A percentile compares a stretch with the other conserved stretches of the same genome.
Conservation (phyloP, 78 protist genomes). For the Salpingoeca rosetta region DNA sequence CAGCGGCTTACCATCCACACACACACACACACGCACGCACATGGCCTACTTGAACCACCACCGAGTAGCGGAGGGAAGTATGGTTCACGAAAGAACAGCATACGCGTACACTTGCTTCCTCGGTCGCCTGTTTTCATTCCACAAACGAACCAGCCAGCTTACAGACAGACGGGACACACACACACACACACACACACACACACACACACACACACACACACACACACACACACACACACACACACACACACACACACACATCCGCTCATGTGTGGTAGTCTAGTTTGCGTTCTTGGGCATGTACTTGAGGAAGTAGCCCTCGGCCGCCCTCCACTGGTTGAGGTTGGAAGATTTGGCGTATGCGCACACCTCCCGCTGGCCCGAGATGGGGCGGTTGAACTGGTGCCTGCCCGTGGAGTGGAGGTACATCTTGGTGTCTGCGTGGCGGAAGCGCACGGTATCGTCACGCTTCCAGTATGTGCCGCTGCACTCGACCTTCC, state of each 20-base stretch:
- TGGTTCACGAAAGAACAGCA: too few relatives aligned
- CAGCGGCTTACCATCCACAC: too few relatives aligned
- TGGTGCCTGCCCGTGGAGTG: background rate
- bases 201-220: background rate
- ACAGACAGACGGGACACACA: background rate
- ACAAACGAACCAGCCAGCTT: background rate
- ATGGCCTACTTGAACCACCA: too few relatives aligned
- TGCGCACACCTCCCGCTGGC: background rate
- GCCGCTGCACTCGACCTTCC: slow-evolving; percentile 7
- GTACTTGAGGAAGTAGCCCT: background rate
- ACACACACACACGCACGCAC: too few relatives aligned
- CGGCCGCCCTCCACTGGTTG: background rate
- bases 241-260: background rate
- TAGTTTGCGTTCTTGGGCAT: background rate
- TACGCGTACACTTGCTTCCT: too few relatives aligned
- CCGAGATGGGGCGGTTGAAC: background rate
- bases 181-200: background rate
- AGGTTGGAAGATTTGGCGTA: background rate
- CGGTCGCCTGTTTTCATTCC: too few relatives aligned
- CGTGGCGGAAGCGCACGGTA: background rate
- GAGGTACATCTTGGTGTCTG: background rate
- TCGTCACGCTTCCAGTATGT: background rate
- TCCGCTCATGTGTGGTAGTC: background rate
- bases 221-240: background rate
- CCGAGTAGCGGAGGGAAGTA: too few relatives aligned